Percentiles rank a stretch among this genome's conserved stretches.
phyloP scores from a whole-genome alignment of 495 filamentous ascomycete species.

The Pyrenopolyporus hunteri region DNA sequence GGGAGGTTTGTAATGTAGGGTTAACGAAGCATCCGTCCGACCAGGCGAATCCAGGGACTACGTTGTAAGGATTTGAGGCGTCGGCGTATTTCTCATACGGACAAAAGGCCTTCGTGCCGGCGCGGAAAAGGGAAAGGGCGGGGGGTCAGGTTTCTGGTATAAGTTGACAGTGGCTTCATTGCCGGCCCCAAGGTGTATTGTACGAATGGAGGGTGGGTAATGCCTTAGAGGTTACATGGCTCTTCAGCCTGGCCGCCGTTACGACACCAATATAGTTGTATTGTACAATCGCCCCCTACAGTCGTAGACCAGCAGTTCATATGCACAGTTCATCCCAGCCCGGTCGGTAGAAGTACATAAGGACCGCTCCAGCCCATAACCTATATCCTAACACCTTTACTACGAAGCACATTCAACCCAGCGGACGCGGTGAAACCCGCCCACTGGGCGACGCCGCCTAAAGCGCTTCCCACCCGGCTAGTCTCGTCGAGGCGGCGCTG shows the following conservation, averaged over 20 bases:
- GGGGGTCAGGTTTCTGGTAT: background rate
- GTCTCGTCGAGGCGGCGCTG: slow-evolving; percentile 76
- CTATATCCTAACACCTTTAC: slow-evolving; percentile 67
- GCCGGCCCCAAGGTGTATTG: slow-evolving; percentile 6
- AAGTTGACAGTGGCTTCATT: slow-evolving; percentile 16
- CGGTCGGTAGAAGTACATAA: background rate
- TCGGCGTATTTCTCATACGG: background rate
- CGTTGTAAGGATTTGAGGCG: slow-evolving; percentile 9
- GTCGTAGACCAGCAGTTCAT: background rate
- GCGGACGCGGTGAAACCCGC: slow-evolving; percentile 75
- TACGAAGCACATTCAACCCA: slow-evolving; percentile 66
- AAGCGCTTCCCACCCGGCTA: slow-evolving; percentile 58
- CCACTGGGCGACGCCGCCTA: slow-evolving; percentile 72
- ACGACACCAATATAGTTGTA: background rate
- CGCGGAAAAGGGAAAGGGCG: background rate
- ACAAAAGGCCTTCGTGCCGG: background rate
- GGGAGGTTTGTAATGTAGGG: background rate
- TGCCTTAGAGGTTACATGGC: background rate
- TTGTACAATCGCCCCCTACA: background rate
- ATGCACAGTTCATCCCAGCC: slow-evolving; percentile 1
- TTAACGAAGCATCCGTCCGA: background rate
- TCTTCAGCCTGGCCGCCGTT: background rate
- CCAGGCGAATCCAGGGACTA: slow-evolving; percentile 4
- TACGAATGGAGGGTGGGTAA: slow-evolving; percentile 22
- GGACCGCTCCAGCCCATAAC: no score